Percentiles rank a stretch among this genome's conserved stretches.
phyloP scores from a whole-genome alignment of 345 rosid species.

The Moricandia arvensis region DNA sequence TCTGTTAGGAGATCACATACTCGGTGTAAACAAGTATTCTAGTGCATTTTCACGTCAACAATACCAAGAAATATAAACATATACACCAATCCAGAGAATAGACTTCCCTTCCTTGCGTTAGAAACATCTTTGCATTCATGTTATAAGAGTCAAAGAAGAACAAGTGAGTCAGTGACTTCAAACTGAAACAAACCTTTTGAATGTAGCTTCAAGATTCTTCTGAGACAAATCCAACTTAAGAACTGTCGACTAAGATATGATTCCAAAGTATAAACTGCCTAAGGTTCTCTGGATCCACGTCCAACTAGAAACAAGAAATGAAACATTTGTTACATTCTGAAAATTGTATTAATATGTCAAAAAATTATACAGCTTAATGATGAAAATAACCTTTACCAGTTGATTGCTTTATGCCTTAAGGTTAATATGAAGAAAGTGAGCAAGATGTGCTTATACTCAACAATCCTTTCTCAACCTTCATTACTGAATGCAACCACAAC shows the following conservation, averaged over 20 bases:
- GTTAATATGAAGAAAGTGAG: neutral
- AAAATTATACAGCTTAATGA: conserved; percentile 1
- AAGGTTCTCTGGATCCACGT: neutral
- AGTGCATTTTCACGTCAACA: neutral
- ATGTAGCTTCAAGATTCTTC: too few species aligned
- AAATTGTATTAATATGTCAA: conserved; percentile 8
- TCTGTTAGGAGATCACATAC: neutral
- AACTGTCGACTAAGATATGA: neutral
- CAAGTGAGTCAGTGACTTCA: too few species aligned
- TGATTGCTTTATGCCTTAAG: conserved; percentile 1
- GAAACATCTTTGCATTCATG: neutral
- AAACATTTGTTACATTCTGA: conserved; percentile 1
- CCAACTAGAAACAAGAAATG: neutral
- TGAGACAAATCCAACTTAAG: too few species aligned
- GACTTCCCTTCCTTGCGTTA: neutral
- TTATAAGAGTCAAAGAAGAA: too few species aligned
- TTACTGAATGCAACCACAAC: conserved; percentile 16
- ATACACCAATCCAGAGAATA: neutral
- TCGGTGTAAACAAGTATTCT: neutral
- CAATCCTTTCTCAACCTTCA: conserved; percentile 2
- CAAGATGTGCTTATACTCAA: neutral
- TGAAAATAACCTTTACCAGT: neutral
- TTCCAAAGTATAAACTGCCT: neutral
- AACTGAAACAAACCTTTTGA: neutral
- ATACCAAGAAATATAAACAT: neutral